Evolutionary conservation across 768 basidiomycete genomes (phyloP).

Genomic region (Suillus alpinus): DNA sequence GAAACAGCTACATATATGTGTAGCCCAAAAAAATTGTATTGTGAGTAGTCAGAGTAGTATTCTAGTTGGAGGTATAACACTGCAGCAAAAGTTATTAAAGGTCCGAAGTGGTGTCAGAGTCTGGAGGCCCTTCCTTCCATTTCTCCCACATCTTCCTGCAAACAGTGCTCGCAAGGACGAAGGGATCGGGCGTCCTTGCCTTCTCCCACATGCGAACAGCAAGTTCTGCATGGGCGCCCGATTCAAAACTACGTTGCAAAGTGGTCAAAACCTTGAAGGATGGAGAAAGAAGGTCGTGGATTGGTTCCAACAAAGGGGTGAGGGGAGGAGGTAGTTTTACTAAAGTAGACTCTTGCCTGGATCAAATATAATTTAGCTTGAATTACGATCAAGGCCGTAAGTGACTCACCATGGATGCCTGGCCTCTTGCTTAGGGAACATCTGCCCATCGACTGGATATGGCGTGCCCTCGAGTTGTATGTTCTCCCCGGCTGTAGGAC

Average conservation of each 20-base stretch:
- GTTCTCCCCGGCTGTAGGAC: conserved; percentile 4
- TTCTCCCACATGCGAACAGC: conserved; percentile 61
- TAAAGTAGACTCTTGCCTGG: conserved; percentile 51
- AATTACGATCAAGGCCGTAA: not conserved
- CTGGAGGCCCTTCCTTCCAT: conserved; percentile 23
- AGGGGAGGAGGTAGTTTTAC: conserved; percentile 57
- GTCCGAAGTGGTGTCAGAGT: conserved; percentile 13
- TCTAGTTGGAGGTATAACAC: conserved; percentile 3
- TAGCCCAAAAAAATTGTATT: not conserved
- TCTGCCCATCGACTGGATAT: conserved; percentile 35
- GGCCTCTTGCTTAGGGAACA: conserved; percentile 9
- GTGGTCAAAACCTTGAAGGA: conserved; percentile 50
- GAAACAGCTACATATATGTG: not conserved
- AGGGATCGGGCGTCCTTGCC: conserved; percentile 61
- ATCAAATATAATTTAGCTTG: not conserved
- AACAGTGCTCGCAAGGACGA: conserved; percentile 37
- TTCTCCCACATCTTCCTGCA: conserved; percentile 39
- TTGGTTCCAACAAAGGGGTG: conserved; percentile 49
- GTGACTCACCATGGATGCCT: conserved; percentile 38
- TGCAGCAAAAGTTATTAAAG: not conserved
- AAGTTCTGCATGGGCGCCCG: conserved; percentile 59
- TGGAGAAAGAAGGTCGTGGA: conserved; percentile 57
- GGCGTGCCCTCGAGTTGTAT: conserved; percentile 40
- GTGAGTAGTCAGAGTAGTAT: not conserved
- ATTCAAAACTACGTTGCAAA: conserved; percentile 49